Evolutionary conservation across 108 stramenopile species (phyloP), one percentile per base, ranked within the genome.

Genomic region (Tribonema minus): DNA sequence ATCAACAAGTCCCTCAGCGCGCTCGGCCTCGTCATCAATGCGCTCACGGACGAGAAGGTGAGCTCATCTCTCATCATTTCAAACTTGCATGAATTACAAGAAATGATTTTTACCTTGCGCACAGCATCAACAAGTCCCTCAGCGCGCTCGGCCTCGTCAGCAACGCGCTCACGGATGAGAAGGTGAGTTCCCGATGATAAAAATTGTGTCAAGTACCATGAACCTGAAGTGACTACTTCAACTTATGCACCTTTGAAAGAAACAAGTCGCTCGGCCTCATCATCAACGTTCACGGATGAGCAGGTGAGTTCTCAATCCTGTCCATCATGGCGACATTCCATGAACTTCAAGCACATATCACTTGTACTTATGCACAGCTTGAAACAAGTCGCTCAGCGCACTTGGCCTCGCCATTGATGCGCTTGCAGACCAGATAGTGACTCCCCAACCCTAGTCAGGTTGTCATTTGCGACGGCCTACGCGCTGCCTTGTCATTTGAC

Each of bases 321-420:
- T n/a, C n/a, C n/a, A n/a, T n/a, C n/a, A n/a, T n/a, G n/a, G n/a
- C n/a, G n/a, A n/a, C n/a, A n/a, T n/a, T n/a, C n/a, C n/a, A n/a
- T n/a, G n/a, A n/a, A n/a, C n/a, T n/a, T n/a, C n/a, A n/a, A n/a
- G n/a, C n/a, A n/a, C n/a, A n/a, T n/a, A n/a, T n/a, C n/a, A n/a
- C n/a, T n/a, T n/a, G n/a, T n/a, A n/a, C n/a, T n/a, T n/a, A 83
- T 83, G 0, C 81, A 86, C 72, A 86, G 76, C 34, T 84, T 86
- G n/a, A 4, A 86, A 86, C 76, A 66, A 76, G 76, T 84, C 84
- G 26, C 80, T 86, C 32, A 73, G 80, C 12, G 73, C 85, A 9
- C 72, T 86, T 32, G 83, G 85, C 34, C 80, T 76, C 68, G 85
- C 84, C 30, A 86, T 86, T 30, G 81, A 77, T 36, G 85, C 85